A percentile compares a stretch with the other conserved stretches of the same genome.
Evolutionary conservation across 2,329 filamentous ascomycete genomes (phyloP).

Genomic region (Cordyceps militaris): DNA sequence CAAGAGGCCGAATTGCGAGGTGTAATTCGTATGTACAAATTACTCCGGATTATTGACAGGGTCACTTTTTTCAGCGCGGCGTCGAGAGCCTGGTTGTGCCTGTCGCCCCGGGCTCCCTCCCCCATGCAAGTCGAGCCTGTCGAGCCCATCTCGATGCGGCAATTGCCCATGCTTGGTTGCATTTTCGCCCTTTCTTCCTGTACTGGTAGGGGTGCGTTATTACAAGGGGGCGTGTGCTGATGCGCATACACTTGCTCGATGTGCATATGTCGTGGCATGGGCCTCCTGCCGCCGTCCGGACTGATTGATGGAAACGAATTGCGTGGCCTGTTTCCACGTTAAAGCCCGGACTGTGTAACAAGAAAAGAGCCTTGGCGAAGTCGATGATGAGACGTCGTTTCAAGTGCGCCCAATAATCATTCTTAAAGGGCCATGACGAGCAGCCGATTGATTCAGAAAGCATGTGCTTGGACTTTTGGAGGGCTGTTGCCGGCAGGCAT

Average conservation of each 20-base stretch:
- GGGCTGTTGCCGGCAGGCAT: neutral
- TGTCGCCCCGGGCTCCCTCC: neutral
- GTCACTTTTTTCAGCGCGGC: neutral
- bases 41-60: no score
- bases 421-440: neutral
- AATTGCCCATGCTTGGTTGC: neutral
- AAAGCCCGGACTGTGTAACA: neutral
- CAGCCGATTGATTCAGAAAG: no score
- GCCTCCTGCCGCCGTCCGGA: neutral
- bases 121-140: neutral
- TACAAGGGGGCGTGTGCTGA: neutral
- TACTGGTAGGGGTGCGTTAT: neutral
- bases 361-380: neutral
- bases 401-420: neutral
- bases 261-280: neutral
- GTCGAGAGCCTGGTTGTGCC: neutral
- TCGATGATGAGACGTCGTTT: neutral
- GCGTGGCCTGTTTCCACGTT: neutral
- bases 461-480: neutral
- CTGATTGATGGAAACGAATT: neutral
- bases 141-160: slow-evolving; percentile 6
- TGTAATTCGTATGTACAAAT: neutral
- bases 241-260: neutral
- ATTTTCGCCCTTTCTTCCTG: neutral
- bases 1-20: neutral